A percentile compares a stretch with the other conserved stretches of the same genome.
phyloP scores from a whole-genome alignment of 768 basidiomycete species.

The Phylloporus arenicola region DNA sequence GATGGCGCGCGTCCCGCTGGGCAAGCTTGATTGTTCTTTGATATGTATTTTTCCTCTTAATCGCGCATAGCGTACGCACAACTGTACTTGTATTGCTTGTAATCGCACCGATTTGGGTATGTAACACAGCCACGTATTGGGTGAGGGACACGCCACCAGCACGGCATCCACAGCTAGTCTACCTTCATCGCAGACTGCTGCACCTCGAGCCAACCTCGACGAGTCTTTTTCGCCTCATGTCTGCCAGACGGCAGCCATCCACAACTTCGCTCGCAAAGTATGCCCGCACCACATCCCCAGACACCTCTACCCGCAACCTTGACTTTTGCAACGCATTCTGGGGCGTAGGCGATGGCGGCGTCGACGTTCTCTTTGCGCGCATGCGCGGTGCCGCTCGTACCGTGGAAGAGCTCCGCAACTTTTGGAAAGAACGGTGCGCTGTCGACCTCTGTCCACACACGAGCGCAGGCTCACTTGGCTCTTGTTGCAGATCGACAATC shows the following conservation, averaged over 20 bases:
- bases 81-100: too few relatives aligned
- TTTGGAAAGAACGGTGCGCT: conserved; percentile 91
- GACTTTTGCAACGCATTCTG: conserved; percentile 99
- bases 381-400: conserved; percentile 84
- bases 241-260: conserved; percentile 74
- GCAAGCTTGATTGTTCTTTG: not conserved
- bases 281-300: conserved; percentile 49
- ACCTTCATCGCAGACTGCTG: conserved; percentile 14
- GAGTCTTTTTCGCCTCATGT: conserved; percentile 39
- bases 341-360: conserved; percentile 82
- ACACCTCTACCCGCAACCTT: conserved; percentile 44
- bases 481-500: conserved; percentile 60
- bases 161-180: not conserved
- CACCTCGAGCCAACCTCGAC: conserved; percentile 9
- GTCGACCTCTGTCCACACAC: not conserved
- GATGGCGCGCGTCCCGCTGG: not conserved
- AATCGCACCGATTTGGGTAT: not conserved
- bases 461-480: not conserved
- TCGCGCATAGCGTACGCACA: not conserved
- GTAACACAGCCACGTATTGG: conserved; percentile 16
- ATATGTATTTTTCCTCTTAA: not conserved
- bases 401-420: conserved; percentile 79
- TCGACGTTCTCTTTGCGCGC: conserved; percentile 84
- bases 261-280: conserved; percentile 75
- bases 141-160: not conserved